phyloP scores from a whole-genome alignment of 1,284 basidiomycete species.

The Fomitiporia mediterranea region DNA sequence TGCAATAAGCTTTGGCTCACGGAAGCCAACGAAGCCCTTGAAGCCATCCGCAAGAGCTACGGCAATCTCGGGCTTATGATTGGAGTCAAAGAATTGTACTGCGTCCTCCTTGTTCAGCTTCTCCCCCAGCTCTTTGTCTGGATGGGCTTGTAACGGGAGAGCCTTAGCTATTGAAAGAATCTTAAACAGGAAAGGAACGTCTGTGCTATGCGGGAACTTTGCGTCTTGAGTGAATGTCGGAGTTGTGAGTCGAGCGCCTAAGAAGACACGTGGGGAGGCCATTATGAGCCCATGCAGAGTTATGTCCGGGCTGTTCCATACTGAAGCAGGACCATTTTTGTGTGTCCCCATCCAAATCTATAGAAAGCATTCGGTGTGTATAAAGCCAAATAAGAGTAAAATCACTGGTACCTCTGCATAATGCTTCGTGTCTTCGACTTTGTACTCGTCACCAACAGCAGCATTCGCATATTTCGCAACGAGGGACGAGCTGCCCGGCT shows the following conservation, averaged over 20 bases:
- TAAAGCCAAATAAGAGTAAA: neutral
- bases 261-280: constrained; percentile 32
- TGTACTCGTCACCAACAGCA: constrained; percentile 19
- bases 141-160: constrained; percentile 67
- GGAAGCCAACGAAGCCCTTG: constrained; percentile 58
- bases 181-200: constrained; percentile 56
- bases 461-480: constrained; percentile 21
- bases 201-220: constrained; percentile 33
- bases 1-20: constrained; percentile 43
- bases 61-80: constrained; percentile 69
- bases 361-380: neutral
- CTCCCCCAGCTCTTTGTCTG: constrained; percentile 52
- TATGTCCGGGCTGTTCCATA: constrained; percentile 27
- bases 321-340: constrained; percentile 46
- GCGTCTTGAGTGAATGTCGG: constrained; percentile 25
- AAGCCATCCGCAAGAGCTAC: constrained; percentile 58
- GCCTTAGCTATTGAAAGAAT: constrained; percentile 60
- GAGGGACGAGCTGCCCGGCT: constrained; percentile 20
- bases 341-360: constrained; percentile 73
- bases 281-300: constrained; percentile 38
- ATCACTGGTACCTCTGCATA: constrained; percentile 24
- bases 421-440: constrained; percentile 14
- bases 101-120: constrained; percentile 45
- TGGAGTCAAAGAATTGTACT: constrained; percentile 46
- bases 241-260: constrained; percentile 29